A percentile compares a stretch with the other conserved stretches of the same genome.
These are phyloP conservation scores for Hirschfeldia incana DNA, from an alignment of 345 rosid genomes.

Conservation along the genomic window DNA sequence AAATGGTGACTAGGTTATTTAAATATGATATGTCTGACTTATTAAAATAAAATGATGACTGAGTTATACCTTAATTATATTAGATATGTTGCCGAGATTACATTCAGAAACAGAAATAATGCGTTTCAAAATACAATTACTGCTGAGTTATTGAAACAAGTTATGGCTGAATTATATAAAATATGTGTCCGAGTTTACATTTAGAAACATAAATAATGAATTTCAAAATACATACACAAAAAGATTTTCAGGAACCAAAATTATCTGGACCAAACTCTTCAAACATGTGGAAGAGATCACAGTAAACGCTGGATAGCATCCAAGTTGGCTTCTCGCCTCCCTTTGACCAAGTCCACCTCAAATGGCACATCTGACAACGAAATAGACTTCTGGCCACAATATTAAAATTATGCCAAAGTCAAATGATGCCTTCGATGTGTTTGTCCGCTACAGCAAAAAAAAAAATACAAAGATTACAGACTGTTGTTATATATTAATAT, in stretches of 20 bases:
- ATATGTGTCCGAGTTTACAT: neutral
- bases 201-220: neutral
- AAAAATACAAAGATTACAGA: neutral
- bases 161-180: neutral
- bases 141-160: neutral
- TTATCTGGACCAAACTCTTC: neutral
- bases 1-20: neutral
- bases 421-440: neutral
- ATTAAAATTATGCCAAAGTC: neutral
- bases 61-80: neutral
- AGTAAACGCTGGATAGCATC: neutral
- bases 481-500: too few species aligned
- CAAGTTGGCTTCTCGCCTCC: neutral
- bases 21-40: neutral
- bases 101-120: neutral
- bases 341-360: neutral
- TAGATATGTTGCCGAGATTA: neutral
- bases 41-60: neutral
- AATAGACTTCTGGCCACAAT: neutral
- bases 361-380: neutral
- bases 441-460: neutral
- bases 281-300: neutral
- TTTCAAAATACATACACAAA: neutral
- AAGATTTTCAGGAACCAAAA: neutral
- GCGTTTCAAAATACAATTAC: neutral